A percentile compares a stretch with the other conserved stretches of the same genome.
Conservation (phyloP, 148 eudicot genomes). For the Cornus kousa region DNA sequence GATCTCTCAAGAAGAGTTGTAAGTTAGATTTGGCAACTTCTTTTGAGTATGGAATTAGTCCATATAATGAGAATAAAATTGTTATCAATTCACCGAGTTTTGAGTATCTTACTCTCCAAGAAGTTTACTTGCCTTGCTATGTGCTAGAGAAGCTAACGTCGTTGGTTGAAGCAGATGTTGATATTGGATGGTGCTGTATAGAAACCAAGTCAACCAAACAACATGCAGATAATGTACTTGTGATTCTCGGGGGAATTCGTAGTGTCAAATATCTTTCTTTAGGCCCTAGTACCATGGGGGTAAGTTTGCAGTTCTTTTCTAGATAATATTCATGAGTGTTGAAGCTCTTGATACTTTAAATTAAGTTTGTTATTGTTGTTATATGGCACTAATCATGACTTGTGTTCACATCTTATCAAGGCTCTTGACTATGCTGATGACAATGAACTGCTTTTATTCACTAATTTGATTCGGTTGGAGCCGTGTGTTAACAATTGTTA, state of each 20-base stretch:
- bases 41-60: too few species aligned
- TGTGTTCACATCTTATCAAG: not conserved
- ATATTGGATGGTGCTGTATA: conserved; percentile 7
- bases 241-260: conserved; percentile 11
- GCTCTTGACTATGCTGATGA: conserved; percentile 7
- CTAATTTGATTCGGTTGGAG: too few species aligned
- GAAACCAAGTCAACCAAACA: not conserved
- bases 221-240: not conserved
- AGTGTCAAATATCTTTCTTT: conserved; percentile 6
- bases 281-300: not conserved
- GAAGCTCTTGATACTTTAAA: too few species aligned
- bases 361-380: too few species aligned
- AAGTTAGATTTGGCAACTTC: not conserved
- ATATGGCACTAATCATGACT: too few species aligned
- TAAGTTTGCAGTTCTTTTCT: not conserved
- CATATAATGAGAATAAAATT: not conserved
- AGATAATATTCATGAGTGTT: not conserved
- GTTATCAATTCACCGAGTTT: conserved; percentile 10
- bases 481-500: too few species aligned
- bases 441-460: too few species aligned
- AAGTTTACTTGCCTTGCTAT: conserved; percentile 1
- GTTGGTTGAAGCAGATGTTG: conserved; percentile 10
- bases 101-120: not conserved
- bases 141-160: not conserved
- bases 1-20: not conserved